Conservation (phyloP, 345 rosid genomes). For the Raphanus raphanistrum region DNA sequence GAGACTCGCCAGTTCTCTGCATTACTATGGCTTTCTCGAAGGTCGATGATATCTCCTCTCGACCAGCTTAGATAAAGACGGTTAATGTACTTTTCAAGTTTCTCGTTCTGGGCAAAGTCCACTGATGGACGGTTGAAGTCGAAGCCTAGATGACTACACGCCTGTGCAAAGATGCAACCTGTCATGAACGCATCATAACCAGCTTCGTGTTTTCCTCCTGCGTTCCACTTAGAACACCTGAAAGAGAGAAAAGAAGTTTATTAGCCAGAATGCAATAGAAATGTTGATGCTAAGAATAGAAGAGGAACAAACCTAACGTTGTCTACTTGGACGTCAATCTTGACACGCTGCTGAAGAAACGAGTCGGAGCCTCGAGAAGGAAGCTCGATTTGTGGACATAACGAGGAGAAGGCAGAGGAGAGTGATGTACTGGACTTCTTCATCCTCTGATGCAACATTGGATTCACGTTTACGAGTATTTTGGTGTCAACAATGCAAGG, state of each 20-base stretch:
- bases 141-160: constrained; percentile 72
- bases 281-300: constrained; percentile 2
- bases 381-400: constrained; percentile 70
- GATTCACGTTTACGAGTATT: constrained; percentile 66
- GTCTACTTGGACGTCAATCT: constrained; percentile 82
- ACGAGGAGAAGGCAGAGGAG: constrained; percentile 62
- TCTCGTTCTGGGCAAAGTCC: constrained; percentile 51
- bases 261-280: not conserved
- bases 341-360: constrained; percentile 43
- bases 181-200: constrained; percentile 99
- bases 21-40: constrained; percentile 52
- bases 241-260: constrained; percentile 11
- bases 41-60: constrained; percentile 63
- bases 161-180: constrained; percentile 86
- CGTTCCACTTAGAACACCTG: constrained; percentile 79
- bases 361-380: constrained; percentile 41
- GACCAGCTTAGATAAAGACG: constrained; percentile 84
- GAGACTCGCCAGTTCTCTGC: constrained; percentile 42
- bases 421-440: constrained; percentile 72
- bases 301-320: constrained; percentile 58
- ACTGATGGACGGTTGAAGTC: constrained; percentile 56
- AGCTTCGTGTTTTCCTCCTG: constrained; percentile 94
- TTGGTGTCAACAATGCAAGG: constrained; percentile 85
- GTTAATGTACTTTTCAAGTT: constrained; percentile 64
- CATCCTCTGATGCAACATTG: constrained; percentile 53